Evolutionary conservation across 2,329 filamentous ascomycete genomes (phyloP).

Genomic region (Corinectria fuckeliana): DNA sequence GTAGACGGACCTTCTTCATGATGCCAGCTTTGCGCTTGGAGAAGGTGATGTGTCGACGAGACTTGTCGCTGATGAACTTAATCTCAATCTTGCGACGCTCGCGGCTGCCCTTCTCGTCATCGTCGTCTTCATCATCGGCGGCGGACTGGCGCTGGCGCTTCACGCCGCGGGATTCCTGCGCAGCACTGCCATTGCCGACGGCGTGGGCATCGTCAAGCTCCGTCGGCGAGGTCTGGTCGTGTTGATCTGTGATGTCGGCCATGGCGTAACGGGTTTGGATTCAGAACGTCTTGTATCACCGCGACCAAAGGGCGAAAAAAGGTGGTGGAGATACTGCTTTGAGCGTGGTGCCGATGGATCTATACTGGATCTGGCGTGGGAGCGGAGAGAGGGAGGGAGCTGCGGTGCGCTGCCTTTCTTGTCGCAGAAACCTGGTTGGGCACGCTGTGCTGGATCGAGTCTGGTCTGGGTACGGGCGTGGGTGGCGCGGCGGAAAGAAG

Average conservation of each 20-base stretch:
- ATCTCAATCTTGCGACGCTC: constrained; percentile 99
- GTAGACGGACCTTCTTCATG: constrained; percentile 93
- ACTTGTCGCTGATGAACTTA: constrained; percentile 99
- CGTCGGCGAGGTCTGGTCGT: constrained; percentile 76
- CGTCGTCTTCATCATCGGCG: constrained; percentile 94
- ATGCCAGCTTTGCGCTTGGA: constrained; percentile 99
- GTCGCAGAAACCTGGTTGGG: constrained; percentile 65
- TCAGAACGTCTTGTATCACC: constrained; percentile 45
- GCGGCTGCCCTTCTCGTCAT: constrained; percentile 96
- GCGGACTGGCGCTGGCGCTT: constrained; percentile 86
- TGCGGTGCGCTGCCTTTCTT: constrained; percentile 54
- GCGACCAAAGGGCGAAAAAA: constrained; percentile 49
- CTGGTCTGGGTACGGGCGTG: constrained; percentile 42
- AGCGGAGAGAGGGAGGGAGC: constrained; percentile 53
- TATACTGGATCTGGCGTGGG: constrained; percentile 70
- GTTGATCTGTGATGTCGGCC: constrained; percentile 81
- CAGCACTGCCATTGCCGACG: constrained; percentile 74
- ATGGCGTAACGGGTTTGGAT: constrained; percentile 52
- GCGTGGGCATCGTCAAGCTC: constrained; percentile 76
- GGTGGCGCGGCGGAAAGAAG: constrained; percentile 49
- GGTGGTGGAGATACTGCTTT: constrained; percentile 69
- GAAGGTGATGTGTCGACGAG: constrained; percentile 98
- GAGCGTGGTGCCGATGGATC: constrained; percentile 69
- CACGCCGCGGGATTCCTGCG: constrained; percentile 78
- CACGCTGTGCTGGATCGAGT: constrained; percentile 47